Base-by-base conservation (phyloP, 2,329 filamentous ascomycete genomes). In the Colletotrichum sp. region DNA sequence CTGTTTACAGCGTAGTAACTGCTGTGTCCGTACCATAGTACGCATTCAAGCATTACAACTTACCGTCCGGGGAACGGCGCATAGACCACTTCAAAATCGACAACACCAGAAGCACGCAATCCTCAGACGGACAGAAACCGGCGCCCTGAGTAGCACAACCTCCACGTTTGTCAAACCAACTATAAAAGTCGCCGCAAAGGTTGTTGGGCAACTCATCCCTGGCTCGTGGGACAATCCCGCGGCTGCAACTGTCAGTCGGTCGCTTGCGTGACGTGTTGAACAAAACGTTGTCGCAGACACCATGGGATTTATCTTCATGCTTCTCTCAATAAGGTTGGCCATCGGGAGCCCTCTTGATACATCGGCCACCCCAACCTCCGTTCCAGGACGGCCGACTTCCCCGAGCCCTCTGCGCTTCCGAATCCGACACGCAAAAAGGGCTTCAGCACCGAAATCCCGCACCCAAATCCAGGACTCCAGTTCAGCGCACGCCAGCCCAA, bases 111-210 rank as follows among this genome's bases (percentile, higher is more conserved):
- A 36, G 34, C 62, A 64, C n/a, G 62, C 32, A 44, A 65, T 63
- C n/a, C 59, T 21, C n/a, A 52, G 44, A 52, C 44, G 63, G 26
- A 52, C 44, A 66, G 28, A 21, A 39, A 67, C 30, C 57, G 62
- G 44, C 34, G 71, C 39, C 52, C 21, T 62, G 55, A 32, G 63
- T 62, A 49, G 36, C 36, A 67, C 15, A 21, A 24, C 55, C 44
- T 28, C n/a, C 13, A 55, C 12, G 52, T 59, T 69, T 72, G 57
- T 39, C 44, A 67, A 74, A 75, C 69, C 68, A 76, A 76, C 65
- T 72, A 73, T 69, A 74, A 52, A 24, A 66, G 21, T 55, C 49
- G 74, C 65, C 34, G 74, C 57, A 74, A 65, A 76, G 44, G 64
- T 69, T 76, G 59, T 74, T 62, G 44, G 59, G 32, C 59, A 60